Evolutionary conservation across 305 asterid species (phyloP).

Genomic region (Fraxinus angustifolia): DNA sequence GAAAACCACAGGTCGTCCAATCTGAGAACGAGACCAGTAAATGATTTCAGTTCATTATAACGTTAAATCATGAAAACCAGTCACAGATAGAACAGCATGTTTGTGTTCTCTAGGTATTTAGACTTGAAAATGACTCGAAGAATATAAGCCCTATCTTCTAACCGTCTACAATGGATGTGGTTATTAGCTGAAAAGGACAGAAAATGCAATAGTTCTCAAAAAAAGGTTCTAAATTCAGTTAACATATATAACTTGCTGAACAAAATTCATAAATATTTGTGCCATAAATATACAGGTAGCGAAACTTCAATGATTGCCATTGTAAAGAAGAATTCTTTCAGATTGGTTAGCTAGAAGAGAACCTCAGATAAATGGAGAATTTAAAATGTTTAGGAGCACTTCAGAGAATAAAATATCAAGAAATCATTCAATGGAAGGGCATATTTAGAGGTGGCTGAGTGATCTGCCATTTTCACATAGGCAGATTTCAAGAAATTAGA

Average conservation of each 20-base stretch:
- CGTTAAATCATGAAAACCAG: not conserved
- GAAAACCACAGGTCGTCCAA: conserved; percentile 88
- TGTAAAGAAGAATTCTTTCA: not conserved
- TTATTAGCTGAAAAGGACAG: not conserved
- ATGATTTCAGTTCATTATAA: not conserved
- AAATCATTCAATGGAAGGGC: not conserved
- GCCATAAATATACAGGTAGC: not conserved
- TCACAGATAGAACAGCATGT: not conserved
- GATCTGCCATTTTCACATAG: not conserved
- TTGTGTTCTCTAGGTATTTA: not conserved
- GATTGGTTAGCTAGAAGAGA: not conserved
- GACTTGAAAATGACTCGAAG: not conserved
- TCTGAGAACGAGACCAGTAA: conserved; percentile 33
- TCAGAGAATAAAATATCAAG: not conserved
- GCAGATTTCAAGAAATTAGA: not conserved
- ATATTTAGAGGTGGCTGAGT: not conserved
- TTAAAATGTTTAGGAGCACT: not conserved
- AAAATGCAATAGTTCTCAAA: not conserved
- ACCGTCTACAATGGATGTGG: not conserved
- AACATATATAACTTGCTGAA: not conserved
- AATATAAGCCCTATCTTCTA: not conserved
- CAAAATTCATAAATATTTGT: not conserved
- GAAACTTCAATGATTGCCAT: not conserved
- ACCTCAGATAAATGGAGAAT: not conserved
- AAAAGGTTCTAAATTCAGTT: not conserved